phyloP scores from a whole-genome alignment of 208 protist species.

The Trypanosoma mega region DNA sequence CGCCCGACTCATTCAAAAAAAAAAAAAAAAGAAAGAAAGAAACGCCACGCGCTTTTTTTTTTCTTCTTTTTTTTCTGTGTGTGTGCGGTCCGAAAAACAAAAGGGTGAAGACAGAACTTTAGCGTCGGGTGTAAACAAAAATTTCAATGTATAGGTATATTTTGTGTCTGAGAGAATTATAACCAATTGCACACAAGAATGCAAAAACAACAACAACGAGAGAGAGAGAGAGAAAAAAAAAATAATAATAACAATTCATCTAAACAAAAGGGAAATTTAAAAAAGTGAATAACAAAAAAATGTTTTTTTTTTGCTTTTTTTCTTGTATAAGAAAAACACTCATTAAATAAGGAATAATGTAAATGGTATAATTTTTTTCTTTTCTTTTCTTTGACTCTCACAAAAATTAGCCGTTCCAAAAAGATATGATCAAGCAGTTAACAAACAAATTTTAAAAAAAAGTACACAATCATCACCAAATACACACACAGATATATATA shows the following conservation, averaged over 20 bases:
- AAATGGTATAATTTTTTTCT: too few relatives aligned
- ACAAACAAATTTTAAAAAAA: background rate
- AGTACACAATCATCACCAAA: background rate
- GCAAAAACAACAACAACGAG: constrained; percentile 4
- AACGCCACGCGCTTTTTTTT: constrained; percentile 6
- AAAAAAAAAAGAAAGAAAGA: background rate
- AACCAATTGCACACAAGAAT: background rate
- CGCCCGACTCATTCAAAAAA: constrained; percentile 2
- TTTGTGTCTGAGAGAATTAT: background rate
- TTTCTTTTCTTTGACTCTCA: too few relatives aligned
- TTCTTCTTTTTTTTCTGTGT: too few relatives aligned
- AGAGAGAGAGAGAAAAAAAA: too few relatives aligned
- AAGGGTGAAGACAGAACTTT: background rate
- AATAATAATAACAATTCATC: too few relatives aligned
- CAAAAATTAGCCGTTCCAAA: too few relatives aligned
- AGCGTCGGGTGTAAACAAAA: constrained; percentile 3
- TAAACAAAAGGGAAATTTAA: too few relatives aligned
- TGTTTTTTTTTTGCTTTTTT: too few relatives aligned
- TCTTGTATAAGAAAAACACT: too few relatives aligned
- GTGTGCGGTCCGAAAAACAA: too few relatives aligned
- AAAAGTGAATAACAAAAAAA: too few relatives aligned
- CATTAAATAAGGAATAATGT: too few relatives aligned
- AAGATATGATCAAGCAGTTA: background rate
- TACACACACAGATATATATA: background rate
- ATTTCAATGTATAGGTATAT: background rate